These are phyloP conservation scores for Purpureocillium takamizusanense DNA, from an alignment of 2,329 filamentous ascomycete species.

Conservation along the genomic window DNA sequence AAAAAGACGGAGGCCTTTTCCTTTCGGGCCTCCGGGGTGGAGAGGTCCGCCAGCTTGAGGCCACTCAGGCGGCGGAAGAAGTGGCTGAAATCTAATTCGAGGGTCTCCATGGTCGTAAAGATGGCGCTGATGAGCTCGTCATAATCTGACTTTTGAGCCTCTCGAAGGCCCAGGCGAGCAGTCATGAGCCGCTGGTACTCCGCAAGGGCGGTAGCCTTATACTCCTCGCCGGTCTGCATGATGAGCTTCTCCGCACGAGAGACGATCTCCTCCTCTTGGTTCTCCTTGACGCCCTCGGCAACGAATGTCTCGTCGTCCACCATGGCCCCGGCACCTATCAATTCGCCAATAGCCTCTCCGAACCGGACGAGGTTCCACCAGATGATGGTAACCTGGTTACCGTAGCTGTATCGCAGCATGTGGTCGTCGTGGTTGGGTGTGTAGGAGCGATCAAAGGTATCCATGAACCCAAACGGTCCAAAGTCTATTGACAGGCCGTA, in stretches of 20 bases:
- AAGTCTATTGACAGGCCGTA: constrained; percentile 87
- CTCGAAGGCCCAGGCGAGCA: constrained; percentile 65
- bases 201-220: constrained; percentile 74
- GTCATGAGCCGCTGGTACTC: constrained; percentile 88
- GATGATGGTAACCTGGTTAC: constrained; percentile 89
- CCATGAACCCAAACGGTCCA: constrained; percentile 94
- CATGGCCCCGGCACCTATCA: constrained; percentile 66
- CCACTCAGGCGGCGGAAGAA: constrained; percentile 76
- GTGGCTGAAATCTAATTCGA: constrained; percentile 88
- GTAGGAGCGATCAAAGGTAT: constrained; percentile 89
- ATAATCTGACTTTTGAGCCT: constrained; percentile 64
- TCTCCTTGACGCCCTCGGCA: constrained; percentile 55
- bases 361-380: constrained; percentile 98
- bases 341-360: constrained; percentile 79
- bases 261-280: constrained; percentile 61
- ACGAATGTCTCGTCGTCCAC: constrained; percentile 68
- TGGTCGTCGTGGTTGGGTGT: constrained; percentile 96
- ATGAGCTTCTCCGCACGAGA: constrained; percentile 79
- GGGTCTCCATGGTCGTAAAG: constrained; percentile 69
- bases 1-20: constrained; percentile 67
- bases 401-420: constrained; percentile 80
- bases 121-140: constrained; percentile 71
- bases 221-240: constrained; percentile 73
- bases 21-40: constrained; percentile 53
- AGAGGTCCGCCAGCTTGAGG: constrained; percentile 53